These are phyloP conservation scores for Pichia paraexigua DNA, from an alignment of 805 yeast species.

Conservation along the genomic window DNA sequence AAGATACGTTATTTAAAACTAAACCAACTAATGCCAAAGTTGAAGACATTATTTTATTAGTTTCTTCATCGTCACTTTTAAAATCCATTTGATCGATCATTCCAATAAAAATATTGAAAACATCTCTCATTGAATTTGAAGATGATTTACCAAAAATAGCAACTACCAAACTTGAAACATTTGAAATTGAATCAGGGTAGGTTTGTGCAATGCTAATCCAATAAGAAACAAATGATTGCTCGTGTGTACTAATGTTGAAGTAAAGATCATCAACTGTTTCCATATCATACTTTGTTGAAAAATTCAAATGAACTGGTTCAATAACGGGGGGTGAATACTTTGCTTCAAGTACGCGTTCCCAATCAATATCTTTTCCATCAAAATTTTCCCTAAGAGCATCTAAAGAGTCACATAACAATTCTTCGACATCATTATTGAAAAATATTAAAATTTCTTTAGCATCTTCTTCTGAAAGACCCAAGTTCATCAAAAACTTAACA, in stretches of 20 bases:
- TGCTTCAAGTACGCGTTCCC: conserved; percentile 14
- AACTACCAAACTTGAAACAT: conserved; percentile 33
- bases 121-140: conserved; percentile 27
- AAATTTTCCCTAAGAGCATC: conserved; percentile 26
- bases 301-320: conserved; percentile 32
- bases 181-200: conserved; percentile 29
- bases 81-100: conserved; percentile 30
- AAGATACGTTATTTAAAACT: conserved; percentile 32
- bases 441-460: conserved; percentile 24
- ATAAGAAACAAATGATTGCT: conserved; percentile 33
- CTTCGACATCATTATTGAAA: conserved; percentile 18
- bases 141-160: conserved; percentile 28
- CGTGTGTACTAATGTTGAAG: conserved; percentile 30
- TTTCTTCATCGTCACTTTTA: conserved; percentile 14
- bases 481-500: conserved; percentile 24
- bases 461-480: conserved; percentile 27
- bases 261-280: conserved; percentile 35
- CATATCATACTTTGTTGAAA: conserved; percentile 19
- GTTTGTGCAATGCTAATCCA: conserved; percentile 36
- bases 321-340: conserved; percentile 21
- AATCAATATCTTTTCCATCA: conserved; percentile 17
- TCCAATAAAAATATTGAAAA: conserved; percentile 31
- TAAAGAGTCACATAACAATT: conserved; percentile 8
- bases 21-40: conserved; percentile 36
- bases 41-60: conserved; percentile 29